Evolutionary conservation across 2,329 filamentous ascomycete species (phyloP).

Genomic region (Aschersonia sp.): DNA sequence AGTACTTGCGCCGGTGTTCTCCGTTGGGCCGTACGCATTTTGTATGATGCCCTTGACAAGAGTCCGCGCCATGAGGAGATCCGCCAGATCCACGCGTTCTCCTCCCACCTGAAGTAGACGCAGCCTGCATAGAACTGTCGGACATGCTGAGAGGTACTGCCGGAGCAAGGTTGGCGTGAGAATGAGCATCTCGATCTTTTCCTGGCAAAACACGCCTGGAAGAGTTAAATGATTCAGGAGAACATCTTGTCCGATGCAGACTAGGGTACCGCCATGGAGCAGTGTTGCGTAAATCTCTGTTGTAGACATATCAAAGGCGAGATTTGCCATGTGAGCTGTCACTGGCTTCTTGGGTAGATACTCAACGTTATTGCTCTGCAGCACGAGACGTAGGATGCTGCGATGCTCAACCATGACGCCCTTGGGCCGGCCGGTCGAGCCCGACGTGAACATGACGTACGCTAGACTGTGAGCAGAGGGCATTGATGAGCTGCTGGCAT

Average conservation of each 20-base stretch:
- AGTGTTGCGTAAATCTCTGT: conserved; percentile 3
- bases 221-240: conserved; percentile 29
- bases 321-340: conserved; percentile 4
- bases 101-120: neutral
- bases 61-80: neutral
- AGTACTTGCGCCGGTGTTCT: conserved; percentile 1
- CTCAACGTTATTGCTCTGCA: neutral
- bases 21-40: conserved; percentile 5
- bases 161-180: conserved; percentile 1
- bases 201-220: conserved; percentile 9
- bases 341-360: neutral
- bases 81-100: neutral
- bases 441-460: conserved; percentile 9
- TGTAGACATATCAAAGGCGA: conserved; percentile 5
- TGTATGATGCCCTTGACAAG: neutral
- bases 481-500: neutral
- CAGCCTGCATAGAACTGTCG: neutral
- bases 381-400: conserved; percentile 3
- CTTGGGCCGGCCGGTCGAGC: conserved; percentile 9
- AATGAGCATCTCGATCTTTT: neutral
- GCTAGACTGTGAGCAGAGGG: neutral
- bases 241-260: conserved; percentile 26
- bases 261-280: conserved; percentile 4
- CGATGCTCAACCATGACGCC: conserved; percentile 7
- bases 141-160: neutral